These are phyloP conservation scores for Nematocida displodere DNA, from an alignment of 371 early-diverging fungal species.

Conservation along the genomic window DNA sequence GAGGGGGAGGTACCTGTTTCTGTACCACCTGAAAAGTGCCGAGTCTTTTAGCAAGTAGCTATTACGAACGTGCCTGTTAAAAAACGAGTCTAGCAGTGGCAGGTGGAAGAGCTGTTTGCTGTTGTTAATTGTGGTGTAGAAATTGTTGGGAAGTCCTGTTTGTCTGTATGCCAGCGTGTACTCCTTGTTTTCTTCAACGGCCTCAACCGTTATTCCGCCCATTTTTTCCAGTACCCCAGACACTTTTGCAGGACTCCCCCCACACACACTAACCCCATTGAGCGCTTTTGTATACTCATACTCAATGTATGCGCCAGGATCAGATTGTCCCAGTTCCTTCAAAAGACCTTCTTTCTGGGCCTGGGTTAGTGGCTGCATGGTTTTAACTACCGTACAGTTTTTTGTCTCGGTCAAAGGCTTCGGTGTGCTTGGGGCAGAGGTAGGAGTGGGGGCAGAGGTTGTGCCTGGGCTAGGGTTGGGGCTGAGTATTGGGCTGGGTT, in stretches of 20 bases:
- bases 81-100: background rate
- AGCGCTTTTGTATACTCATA: background rate
- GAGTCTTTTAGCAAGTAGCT: slow-evolving; percentile 25
- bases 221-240: background rate
- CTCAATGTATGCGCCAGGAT: background rate
- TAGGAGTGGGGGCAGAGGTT: no score
- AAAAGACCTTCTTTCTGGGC: no score
- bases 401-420: no score
- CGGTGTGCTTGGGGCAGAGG: no score
- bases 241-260: background rate
- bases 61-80: slow-evolving; percentile 27
- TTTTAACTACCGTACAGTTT: no score
- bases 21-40: slow-evolving; percentile 35
- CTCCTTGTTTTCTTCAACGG: slow-evolving; percentile 4
- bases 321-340: background rate
- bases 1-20: slow-evolving; percentile 3
- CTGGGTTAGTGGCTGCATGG: no score
- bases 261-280: background rate
- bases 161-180: slow-evolving; percentile 22
- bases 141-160: slow-evolving; percentile 18
- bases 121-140: slow-evolving; percentile 1
- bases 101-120: background rate
- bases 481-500: no score
- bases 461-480: no score
- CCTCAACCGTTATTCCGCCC: background rate